A percentile compares a stretch with the other conserved stretches of the same genome.
These are phyloP conservation scores for Aspergillus niger DNA, from an alignment of 2,329 filamentous ascomycete genomes.

Conservation along the genomic window DNA sequence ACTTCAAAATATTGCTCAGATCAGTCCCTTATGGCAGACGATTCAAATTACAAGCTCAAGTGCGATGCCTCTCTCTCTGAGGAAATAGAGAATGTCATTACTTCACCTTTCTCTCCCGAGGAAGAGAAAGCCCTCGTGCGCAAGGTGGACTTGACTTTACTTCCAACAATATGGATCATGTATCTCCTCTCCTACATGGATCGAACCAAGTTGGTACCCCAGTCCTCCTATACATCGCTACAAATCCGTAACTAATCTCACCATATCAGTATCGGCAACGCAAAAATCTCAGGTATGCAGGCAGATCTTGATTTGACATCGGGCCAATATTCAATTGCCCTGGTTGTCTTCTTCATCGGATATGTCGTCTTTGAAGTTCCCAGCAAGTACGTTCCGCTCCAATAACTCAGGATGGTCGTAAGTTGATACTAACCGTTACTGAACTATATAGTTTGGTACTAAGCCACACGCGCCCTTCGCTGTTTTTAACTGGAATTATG, in stretches of 20 bases:
- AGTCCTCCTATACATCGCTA: background rate
- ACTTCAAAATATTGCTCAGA: background rate
- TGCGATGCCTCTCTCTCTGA: background rate
- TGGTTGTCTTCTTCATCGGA: conserved; percentile 58
- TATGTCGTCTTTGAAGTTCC: conserved; percentile 59
- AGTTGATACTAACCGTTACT: background rate
- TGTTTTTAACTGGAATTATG: conserved; percentile 58
- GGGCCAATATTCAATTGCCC: conserved; percentile 52
- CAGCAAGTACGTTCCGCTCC: conserved; percentile 43
- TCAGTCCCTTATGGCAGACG: background rate
- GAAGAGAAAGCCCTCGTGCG: conserved; percentile 49
- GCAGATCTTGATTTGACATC: conserved; percentile 28
- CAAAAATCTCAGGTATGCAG: conserved; percentile 29
- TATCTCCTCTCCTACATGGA: conserved; percentile 52
- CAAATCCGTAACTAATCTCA: background rate
- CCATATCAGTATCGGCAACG: conserved; percentile 25
- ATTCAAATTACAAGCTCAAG: background rate
- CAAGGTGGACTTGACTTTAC: conserved; percentile 48
- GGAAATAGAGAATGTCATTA: background rate
- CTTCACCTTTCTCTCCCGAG: conserved; percentile 17
- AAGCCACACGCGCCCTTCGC: conserved; percentile 50
- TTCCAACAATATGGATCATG: conserved; percentile 55
- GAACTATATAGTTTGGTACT: conserved; percentile 44
- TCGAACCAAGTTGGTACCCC: background rate
- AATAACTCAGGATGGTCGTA: too few species aligned